Evolutionary conservation across 768 basidiomycete genomes (phyloP).

Genomic region (Suillus spraguei): DNA sequence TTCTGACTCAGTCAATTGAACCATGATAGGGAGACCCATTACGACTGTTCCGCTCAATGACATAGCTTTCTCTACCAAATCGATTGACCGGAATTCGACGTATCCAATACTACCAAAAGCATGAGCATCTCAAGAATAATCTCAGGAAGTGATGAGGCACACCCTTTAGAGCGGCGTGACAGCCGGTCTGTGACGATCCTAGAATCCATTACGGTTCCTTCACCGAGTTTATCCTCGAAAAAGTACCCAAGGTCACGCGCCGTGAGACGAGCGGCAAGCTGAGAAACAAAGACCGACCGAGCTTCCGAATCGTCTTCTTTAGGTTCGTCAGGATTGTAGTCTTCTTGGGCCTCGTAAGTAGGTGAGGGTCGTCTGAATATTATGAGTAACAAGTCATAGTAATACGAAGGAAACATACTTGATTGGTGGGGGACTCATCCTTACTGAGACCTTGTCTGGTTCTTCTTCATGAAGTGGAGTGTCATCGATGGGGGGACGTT

Average conservation of each 20-base stretch:
- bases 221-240: slow-evolving; percentile 96
- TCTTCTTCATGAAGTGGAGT: slow-evolving; percentile 37
- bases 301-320: slow-evolving; percentile 97
- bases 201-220: slow-evolving; percentile 92
- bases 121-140: slow-evolving; percentile 10
- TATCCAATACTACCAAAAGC: slow-evolving; percentile 80
- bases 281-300: slow-evolving; percentile 98
- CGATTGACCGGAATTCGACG: slow-evolving; percentile 92
- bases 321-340: slow-evolving; percentile 83
- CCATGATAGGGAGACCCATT: slow-evolving; percentile 97
- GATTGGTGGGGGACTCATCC: slow-evolving; percentile 42
- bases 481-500: slow-evolving; percentile 44
- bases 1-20: slow-evolving; percentile 97
- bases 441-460: slow-evolving; percentile 37
- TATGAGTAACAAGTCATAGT: slow-evolving; percentile 15
- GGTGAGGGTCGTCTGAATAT: slow-evolving; percentile 66
- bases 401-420: slow-evolving; percentile 39
- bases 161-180: slow-evolving; percentile 98
- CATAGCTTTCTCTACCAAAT: slow-evolving; percentile 89
- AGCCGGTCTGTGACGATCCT: slow-evolving; percentile 95
- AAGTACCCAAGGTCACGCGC: slow-evolving; percentile 98
- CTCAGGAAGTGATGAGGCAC: slow-evolving; percentile 25
- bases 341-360: slow-evolving; percentile 68
- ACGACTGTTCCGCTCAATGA: slow-evolving; percentile 92
- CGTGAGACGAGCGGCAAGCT: slow-evolving; percentile 95